Percentiles rank a stretch among this genome's conserved stretches.
Evolutionary conservation across 2,329 filamentous ascomycete species (phyloP).

Genomic region (Fonsecaea erecta): DNA sequence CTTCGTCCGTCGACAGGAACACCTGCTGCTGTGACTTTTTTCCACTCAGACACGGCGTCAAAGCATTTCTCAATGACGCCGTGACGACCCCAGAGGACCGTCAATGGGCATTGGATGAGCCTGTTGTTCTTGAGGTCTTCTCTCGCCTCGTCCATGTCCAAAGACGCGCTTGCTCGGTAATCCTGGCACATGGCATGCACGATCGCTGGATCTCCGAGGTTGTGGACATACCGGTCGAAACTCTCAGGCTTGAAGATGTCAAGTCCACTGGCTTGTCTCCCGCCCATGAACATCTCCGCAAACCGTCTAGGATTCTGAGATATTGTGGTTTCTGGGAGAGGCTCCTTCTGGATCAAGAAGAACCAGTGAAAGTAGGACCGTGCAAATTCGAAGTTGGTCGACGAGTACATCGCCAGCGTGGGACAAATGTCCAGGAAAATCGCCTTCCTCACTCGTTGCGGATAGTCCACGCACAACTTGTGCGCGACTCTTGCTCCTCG

Average conservation of each 20-base stretch:
- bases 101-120: slow-evolving; percentile 3
- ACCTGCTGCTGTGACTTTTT: background rate
- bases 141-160: slow-evolving; percentile 7
- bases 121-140: background rate
- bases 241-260: slow-evolving; percentile 4
- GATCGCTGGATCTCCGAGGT: slow-evolving; percentile 1
- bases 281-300: slow-evolving; percentile 8
- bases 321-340: slow-evolving; percentile 1
- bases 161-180: background rate
- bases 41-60: slow-evolving; percentile 7
- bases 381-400: slow-evolving; percentile 1
- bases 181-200: slow-evolving; percentile 13
- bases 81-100: slow-evolving; percentile 7
- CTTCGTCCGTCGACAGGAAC: background rate
- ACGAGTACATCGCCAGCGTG: background rate
- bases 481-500: slow-evolving; percentile 4
- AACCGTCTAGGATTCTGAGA: slow-evolving; percentile 5
- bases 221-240: slow-evolving; percentile 9
- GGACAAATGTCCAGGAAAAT: slow-evolving; percentile 8
- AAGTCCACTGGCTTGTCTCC: background rate
- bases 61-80: slow-evolving; percentile 10
- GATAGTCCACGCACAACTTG: slow-evolving; percentile 6
- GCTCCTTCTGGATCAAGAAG: slow-evolving; percentile 13
- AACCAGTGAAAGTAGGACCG: slow-evolving; percentile 12
- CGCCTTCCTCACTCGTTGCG: background rate